Conservation (phyloP, 176 grass and related monocot genomes). For the Ananas comosus region DNA sequence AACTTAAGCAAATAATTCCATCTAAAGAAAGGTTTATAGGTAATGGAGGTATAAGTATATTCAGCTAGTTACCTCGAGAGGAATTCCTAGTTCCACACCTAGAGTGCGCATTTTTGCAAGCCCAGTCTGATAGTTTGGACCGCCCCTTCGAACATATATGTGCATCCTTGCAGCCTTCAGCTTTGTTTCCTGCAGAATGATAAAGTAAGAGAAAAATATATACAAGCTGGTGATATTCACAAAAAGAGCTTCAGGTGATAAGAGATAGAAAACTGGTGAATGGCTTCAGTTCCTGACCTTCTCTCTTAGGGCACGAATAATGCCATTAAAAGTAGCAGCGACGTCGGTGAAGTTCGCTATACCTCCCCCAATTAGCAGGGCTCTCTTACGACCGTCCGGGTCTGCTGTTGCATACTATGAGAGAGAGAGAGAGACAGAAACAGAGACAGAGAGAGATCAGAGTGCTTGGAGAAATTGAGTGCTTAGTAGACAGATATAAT, state of each 20-base stretch:
- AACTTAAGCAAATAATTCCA: background rate
- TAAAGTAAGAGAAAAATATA: background rate
- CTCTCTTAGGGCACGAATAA: conserved; percentile 37
- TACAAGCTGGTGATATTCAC: background rate
- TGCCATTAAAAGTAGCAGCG: conserved; percentile 46
- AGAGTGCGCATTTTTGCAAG: conserved; percentile 73
- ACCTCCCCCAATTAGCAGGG: conserved; percentile 41
- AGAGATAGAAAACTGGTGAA: background rate
- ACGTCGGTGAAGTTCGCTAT: conserved; percentile 54
- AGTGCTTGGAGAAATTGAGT: background rate
- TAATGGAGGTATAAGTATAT: background rate
- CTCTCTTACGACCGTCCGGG: conserved; percentile 42
- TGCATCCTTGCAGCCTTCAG: conserved; percentile 72
- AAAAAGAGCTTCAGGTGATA: no score
- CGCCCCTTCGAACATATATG: conserved; percentile 74
- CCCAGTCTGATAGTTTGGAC: conserved; percentile 81
- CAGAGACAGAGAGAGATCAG: background rate
- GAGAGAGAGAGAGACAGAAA: background rate
- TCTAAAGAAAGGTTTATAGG: background rate
- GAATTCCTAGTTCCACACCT: conserved; percentile 54
- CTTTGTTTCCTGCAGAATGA: conserved; percentile 59
- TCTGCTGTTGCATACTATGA: conserved; percentile 39
- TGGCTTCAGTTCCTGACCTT: conserved; percentile 21
- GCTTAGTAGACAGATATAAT: background rate
- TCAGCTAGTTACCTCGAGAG: conserved; percentile 52